Base-by-base conservation (phyloP, 352 stramenopile genomes). In the Globisporangium echinulatum region DNA sequence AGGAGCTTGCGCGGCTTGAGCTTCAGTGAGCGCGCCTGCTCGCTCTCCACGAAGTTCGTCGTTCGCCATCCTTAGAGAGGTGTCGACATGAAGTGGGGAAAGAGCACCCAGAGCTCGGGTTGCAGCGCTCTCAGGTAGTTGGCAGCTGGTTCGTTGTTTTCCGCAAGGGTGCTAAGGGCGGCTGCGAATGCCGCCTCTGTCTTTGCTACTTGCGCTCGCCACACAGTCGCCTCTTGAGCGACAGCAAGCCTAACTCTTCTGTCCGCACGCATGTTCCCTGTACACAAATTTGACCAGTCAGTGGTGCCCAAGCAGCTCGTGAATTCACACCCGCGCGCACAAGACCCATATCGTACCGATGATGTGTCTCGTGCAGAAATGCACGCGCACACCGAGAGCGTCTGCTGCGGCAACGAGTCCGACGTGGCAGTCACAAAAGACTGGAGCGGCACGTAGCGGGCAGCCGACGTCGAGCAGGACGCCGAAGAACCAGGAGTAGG, bases 401-500 rank as follows among this genome's bases (percentile, higher is more conserved):
- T 43, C 37, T 19, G 15, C 37, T 40, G 15, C 52, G 19, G 56
- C 69, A 7, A 62, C 54, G 49, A 54, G 57, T 38, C 25, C 48
- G 9, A 50, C 42, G 49, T 69, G 56, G 1, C 62, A 58, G 61
- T 72, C 62, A 48, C 47, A 62, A 52, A 69, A 67, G 7, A 63
- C 49, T 11, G 56, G 66, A 52, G 42, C n/a, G 0, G 6, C 36
- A 17, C 9, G 40, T 1, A 69, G 47, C 36, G 62, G 55, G 19
- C 64, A 69, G 1, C 62, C 66, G 9, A 65, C 58, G 0, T 42
- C 15, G 4, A 65, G 5, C 14, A 53, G 19, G 5, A 4, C 25
- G 8, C 39, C 14, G 36, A 73, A 72, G 14, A 69, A 67, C 46
- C 62, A 70, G 0, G 19, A 43, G 52, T 73, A 73, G 52, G 61